Evolutionary conservation across 192 early-diverging fungal genomes (phyloP), one percentile per base, ranked within the genome.

Genomic region (Gonapodya sp.): DNA sequence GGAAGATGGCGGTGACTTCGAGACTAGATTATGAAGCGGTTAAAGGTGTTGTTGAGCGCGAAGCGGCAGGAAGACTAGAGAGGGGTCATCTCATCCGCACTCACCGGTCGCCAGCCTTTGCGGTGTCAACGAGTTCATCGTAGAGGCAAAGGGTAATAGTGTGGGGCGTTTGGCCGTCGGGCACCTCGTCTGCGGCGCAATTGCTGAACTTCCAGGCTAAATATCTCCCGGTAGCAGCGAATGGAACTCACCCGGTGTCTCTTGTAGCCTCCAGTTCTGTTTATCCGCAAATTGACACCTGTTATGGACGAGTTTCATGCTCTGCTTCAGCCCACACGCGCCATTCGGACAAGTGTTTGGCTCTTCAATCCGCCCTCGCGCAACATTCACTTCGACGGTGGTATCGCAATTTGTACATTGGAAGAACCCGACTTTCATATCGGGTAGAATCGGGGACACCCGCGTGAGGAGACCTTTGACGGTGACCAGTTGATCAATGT

Each of bases 101-200:
- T 80, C 83, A 91, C 88, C 91, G 86, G 80, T 99, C 97, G 88
- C 97, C 97, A 16, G 97, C 93, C 83, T 96, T 96, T 73, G 88
- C 87, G 33, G 93, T 90, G 84, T 99, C 97, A 0, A 98, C 97
- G 73, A 99, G 85, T 81, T 99, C 96, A 81, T 99, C 96, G 84
- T 97, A 95, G 82, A 95, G 84, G 78, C 91, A 93, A 82, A 99
- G 80, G 0, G 96, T 93, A 1, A 98, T 95, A 16, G 95, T 95
- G 84, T 99, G 95, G n/a, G 97, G 97, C 8, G 97, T 99, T 85
- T 99, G 96, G 35, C 97, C 97, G 80, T 98, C 97, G 33, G 97
- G 97, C 46, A 97, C 95, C 34, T 89, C 87, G 86, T 95, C 94
- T 93, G 8, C 46, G 82, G 18, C 80, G 35, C 37, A 31, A 36